Conservation (phyloP, 192 early-diverging fungal species). For the Coemansia sp. region DNA sequence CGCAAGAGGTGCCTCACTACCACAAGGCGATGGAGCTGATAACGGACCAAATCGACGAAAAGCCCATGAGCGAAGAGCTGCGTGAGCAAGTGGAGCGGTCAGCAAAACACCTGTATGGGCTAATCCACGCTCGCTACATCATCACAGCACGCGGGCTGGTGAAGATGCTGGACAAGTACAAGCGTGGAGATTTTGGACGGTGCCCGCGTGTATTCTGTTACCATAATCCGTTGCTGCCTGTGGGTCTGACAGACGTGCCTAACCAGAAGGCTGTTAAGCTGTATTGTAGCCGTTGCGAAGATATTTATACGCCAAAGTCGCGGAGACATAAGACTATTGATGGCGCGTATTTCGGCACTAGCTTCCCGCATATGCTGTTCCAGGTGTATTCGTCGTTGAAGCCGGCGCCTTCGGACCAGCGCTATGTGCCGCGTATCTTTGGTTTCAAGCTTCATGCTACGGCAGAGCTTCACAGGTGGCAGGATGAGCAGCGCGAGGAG, state of each 20-base stretch:
- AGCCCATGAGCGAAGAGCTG: constrained; percentile 60
- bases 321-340: constrained; percentile 84
- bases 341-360: constrained; percentile 96
- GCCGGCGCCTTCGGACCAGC: constrained; percentile 75
- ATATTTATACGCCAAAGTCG: constrained; percentile 93
- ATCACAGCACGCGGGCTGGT: constrained; percentile 87
- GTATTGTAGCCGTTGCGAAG: constrained; percentile 95
- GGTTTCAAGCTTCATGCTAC: constrained; percentile 92
- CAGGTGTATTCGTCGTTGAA: constrained; percentile 84
- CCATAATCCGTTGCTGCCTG: constrained; percentile 85
- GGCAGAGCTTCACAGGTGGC: constrained; percentile 87
- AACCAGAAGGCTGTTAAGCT: constrained; percentile 86
- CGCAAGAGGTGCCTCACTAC: constrained; percentile 89
- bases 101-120: constrained; percentile 91
- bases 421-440: constrained; percentile 92
- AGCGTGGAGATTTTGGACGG: constrained; percentile 91
- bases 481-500: constrained; percentile 82
- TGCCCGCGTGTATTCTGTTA: constrained; percentile 95
- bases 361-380: constrained; percentile 94
- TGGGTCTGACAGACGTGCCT: constrained; percentile 86
- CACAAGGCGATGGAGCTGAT: constrained; percentile 89
- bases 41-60: constrained; percentile 65
- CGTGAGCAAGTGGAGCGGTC: constrained; percentile 83
- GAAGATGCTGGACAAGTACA: constrained; percentile 97
- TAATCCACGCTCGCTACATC: constrained; percentile 98